These are phyloP conservation scores for Pythium pectinolyticum DNA, from an alignment of 352 stramenopile genomes.

Conservation along the genomic window DNA sequence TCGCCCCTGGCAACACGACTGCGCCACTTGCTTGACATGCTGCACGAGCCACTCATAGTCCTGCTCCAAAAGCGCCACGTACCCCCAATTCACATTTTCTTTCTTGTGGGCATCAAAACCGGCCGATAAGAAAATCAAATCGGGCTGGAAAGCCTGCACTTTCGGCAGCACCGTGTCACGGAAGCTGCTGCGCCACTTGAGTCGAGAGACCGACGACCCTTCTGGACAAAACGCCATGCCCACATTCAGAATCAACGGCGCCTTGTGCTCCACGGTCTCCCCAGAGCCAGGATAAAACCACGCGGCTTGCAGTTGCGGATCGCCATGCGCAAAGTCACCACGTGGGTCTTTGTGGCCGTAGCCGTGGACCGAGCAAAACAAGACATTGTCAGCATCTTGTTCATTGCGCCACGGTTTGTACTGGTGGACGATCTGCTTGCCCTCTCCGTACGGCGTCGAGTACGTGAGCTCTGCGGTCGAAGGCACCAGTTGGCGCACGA, in stretches of 20 bases:
- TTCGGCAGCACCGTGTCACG: constrained; percentile 61
- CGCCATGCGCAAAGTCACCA: constrained; percentile 42
- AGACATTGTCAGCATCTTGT: constrained; percentile 93
- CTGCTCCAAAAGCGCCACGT: constrained; percentile 73
- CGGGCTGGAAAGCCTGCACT: constrained; percentile 59
- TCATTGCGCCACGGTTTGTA: constrained; percentile 97
- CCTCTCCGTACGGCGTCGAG: constrained; percentile 90
- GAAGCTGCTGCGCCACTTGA: constrained; percentile 78
- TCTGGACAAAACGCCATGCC: constrained; percentile 53
- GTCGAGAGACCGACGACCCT: constrained; percentile 54
- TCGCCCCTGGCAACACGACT: constrained; percentile 63
- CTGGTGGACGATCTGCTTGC: constrained; percentile 76
- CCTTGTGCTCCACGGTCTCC: constrained; percentile 36
- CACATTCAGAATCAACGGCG: constrained; percentile 66
- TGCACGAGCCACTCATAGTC: constrained; percentile 84
- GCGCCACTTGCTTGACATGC: constrained; percentile 75
- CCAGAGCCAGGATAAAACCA: constrained; percentile 86
- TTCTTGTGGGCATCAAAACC: constrained; percentile 83
- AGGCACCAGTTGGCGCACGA: constrained; percentile 92
- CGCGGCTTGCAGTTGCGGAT: constrained; percentile 35
- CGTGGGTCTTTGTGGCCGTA: constrained; percentile 77
- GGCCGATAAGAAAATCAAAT: constrained; percentile 81
- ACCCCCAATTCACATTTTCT: constrained; percentile 80
- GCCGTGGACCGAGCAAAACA: constrained; percentile 93
- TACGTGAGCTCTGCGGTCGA: constrained; percentile 74